Conservation (phyloP, 2,329 filamentous ascomycete genomes). For the Scleromitrula shiraiana region DNA sequence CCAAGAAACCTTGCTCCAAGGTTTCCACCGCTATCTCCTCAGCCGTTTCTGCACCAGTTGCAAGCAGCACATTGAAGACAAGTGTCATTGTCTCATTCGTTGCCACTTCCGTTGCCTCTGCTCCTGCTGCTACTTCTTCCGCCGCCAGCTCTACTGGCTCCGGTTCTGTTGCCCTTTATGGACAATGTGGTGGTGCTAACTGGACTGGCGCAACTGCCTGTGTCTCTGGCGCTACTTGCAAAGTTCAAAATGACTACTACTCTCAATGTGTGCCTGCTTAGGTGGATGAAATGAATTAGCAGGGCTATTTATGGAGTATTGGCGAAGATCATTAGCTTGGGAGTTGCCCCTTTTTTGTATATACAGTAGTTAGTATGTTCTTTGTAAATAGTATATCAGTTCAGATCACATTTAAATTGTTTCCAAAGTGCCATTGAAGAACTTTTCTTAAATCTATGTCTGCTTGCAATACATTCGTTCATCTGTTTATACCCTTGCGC, state of each 20-base stretch:
- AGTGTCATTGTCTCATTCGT: not conserved
- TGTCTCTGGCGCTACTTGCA: not conserved
- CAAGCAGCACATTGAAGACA: not conserved
- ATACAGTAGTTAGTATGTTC: not conserved
- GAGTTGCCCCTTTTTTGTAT: no score
- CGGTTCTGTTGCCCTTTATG: not conserved
- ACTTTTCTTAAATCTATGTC: no score
- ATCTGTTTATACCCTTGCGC: no score
- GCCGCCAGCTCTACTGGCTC: not conserved
- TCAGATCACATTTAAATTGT: no score
- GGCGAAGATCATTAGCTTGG: no score
- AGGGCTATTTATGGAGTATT: not conserved
- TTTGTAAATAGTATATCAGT: constrained; percentile 1
- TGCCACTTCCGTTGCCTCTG: not conserved
- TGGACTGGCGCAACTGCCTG: not conserved
- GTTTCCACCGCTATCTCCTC: not conserved
- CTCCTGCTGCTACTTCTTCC: not conserved
- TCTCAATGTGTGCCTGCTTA: constrained; percentile 8
- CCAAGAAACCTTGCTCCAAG: not conserved
- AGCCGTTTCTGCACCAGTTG: not conserved
- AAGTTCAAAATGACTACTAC: not conserved
- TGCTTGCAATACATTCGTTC: no score
- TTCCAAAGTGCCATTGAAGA: no score
- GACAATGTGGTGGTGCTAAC: constrained; percentile 3
- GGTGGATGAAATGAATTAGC: no score